Base-by-base conservation (phyloP, 2,329 filamentous ascomycete species). In the Colletotrichum shisoi region DNA sequence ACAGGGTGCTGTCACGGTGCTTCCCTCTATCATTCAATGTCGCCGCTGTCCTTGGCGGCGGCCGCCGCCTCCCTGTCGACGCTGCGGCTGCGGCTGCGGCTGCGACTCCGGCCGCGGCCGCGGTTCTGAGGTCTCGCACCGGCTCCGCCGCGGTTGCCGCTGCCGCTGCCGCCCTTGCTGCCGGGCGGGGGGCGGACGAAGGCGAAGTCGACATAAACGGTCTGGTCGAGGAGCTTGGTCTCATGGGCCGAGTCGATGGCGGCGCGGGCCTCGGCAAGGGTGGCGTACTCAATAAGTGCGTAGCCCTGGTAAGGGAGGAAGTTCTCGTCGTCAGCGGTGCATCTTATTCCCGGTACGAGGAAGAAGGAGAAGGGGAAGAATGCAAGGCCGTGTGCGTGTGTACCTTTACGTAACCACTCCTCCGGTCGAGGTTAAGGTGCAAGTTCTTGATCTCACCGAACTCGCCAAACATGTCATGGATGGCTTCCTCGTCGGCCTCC, bases 331-430 rank as follows among this genome's bases (percentile, higher is more conserved):
- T 61, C n/a, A 61, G 27, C 39, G 17, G 9, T 24, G n/a, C 2
- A 7, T 56, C 42, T n/a, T 13, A 45, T 31, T 7, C 7, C 7
- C 7, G 8, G 31, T 34, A 34, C 31, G 31, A 34, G 31, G 27
- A 31, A 15, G 12, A 52, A 45, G 31, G 42, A 6, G 17, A 15
- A 9, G 13, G 31, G 15, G 15, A 5, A 8, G 17, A 7, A 6
- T 12, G 13, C 31, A 8, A 8, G n/a, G 12, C 39, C 8, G n/a
- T 4, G 27, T 1, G 8, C 4, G 39, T 53, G 42, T 69, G 27
- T 45, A 91, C 92, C 89, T 95, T 95, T 72, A 94, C 92, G 74
- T 94, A 95, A 76, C 92, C 92, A 69, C 90, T 94, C 73, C 92
- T 84, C 61, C 92, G 84, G 76, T 95, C 92, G 70, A 95, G 81